Evolutionary conservation across 768 basidiomycete species (phyloP), one percentile per base, ranked within the genome.

Genomic region (Mycena maculata): DNA sequence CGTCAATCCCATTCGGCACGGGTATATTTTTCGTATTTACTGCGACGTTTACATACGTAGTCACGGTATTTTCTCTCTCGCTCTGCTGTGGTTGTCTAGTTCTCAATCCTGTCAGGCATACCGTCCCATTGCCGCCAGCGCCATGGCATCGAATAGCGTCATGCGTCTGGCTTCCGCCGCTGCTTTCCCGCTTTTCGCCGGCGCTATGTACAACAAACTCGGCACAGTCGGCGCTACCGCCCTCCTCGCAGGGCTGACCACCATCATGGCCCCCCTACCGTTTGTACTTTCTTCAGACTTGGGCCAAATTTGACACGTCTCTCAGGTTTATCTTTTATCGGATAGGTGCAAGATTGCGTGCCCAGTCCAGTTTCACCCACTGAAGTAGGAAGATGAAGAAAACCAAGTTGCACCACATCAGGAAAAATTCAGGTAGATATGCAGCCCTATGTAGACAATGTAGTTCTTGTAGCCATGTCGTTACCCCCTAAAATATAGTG

Each of bases 171-270:
- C 85, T 0, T 86, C 89, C 65, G 90, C 89, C 1, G 88, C 87
- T 0, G 84, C 83, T 3, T 91, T 91, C 76, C 90, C 90, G 1
- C 83, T 75, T 2, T 88, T 87, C 45, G 90, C 92, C 0, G 84
- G 90, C 73, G 87, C 91, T 0, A 85, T 89, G 78, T 95, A 95
- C 74, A 77, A 78, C 3, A 86, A 86, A 50, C 74, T 93, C 7
- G 90, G 92, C 0, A 88, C 89, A 0, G 90, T 90, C 0, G 92
- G 92, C 0, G 91, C 90, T 1, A 90, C 88, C 0, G 91, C 89
- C 15, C 81, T 92, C n/a, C 72, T 93, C 20, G 92, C 88, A 1
- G 90, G 91, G 1, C 73, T 93, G 15, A 84, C 85, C 62, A 83
- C 86, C 2, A 49, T 90, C n/a, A 86, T 90, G 83, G 84, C 86